These are phyloP conservation scores for Solanum lycopersicoides DNA, from an alignment of 257 asterid genomes.

Conservation along the genomic window DNA sequence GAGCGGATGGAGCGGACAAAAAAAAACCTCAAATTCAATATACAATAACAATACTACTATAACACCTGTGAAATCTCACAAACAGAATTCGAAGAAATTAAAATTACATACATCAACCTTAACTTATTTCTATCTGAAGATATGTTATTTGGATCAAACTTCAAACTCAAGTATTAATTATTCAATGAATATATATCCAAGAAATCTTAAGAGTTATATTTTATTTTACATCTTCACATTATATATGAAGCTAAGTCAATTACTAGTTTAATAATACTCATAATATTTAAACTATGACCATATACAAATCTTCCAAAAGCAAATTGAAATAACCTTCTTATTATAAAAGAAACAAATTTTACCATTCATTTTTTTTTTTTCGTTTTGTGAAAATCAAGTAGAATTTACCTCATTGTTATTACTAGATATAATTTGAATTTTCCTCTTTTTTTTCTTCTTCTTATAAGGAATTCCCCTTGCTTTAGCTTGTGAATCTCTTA, in stretches of 20 bases:
- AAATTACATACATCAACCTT: neutral
- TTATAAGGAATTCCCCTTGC: slow-evolving; percentile 83
- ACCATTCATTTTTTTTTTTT: neutral
- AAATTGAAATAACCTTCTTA: neutral
- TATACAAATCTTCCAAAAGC: neutral
- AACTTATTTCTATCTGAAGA: neutral
- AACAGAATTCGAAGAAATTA: neutral
- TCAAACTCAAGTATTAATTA: neutral
- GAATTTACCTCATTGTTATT: slow-evolving; percentile 5
- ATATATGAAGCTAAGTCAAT: neutral
- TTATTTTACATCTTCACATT: neutral
- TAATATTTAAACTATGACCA: neutral
- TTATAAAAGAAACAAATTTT: neutral
- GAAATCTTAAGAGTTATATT: neutral
- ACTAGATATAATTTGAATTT: slow-evolving; percentile 6
- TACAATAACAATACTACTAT: neutral
- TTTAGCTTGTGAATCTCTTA: slow-evolving; percentile 68
- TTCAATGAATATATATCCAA: neutral
- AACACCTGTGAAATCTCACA: accelerated
- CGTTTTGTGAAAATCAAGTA: neutral
- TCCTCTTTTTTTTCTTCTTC: slow-evolving; percentile 74
- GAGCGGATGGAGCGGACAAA: neutral
- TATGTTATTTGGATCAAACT: neutral
- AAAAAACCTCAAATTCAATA: neutral
- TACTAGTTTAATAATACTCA: neutral